phyloP scores from a whole-genome alignment of 805 yeast genomes.

The Vanderwaltozyma verrucispora region DNA sequence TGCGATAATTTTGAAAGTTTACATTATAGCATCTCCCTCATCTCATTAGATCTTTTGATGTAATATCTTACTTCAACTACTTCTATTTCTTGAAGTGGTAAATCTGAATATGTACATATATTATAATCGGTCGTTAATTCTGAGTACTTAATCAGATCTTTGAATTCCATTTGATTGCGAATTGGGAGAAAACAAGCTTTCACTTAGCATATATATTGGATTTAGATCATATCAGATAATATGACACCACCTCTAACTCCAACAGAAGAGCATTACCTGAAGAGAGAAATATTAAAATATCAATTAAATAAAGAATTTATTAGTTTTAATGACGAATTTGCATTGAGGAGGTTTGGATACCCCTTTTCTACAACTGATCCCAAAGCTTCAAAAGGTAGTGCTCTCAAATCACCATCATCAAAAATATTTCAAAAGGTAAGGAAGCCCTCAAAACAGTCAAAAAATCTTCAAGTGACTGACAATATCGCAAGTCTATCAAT shows the following conservation, averaged over 20 bases:
- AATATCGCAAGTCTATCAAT: background rate
- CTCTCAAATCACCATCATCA: background rate
- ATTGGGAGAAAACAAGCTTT: no score
- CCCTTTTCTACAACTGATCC: constrained; percentile 56
- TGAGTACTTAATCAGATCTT: no score
- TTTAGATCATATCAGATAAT: no score
- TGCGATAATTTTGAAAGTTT: no score
- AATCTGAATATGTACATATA: no score
- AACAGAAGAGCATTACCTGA: constrained; percentile 76
- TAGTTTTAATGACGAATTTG: constrained; percentile 45
- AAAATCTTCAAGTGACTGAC: constrained; percentile 3
- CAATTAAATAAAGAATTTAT: constrained; percentile 56
- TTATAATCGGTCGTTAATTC: no score
- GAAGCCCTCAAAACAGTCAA: constrained; percentile 1
- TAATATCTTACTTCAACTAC: no score
- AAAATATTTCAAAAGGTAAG: background rate
- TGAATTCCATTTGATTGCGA: no score
- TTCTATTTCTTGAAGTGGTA: no score
- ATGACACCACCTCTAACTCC: constrained; percentile 18
- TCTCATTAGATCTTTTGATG: no score
- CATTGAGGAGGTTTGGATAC: constrained; percentile 60
- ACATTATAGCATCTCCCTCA: no score
- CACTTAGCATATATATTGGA: no score
- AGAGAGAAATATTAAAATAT: constrained; percentile 62
- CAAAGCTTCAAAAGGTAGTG: constrained; percentile 4